Evolutionary conservation across 2,329 filamentous ascomycete species (phyloP), one percentile per base, ranked within the genome.

Genomic region (Didymella pomorum): DNA sequence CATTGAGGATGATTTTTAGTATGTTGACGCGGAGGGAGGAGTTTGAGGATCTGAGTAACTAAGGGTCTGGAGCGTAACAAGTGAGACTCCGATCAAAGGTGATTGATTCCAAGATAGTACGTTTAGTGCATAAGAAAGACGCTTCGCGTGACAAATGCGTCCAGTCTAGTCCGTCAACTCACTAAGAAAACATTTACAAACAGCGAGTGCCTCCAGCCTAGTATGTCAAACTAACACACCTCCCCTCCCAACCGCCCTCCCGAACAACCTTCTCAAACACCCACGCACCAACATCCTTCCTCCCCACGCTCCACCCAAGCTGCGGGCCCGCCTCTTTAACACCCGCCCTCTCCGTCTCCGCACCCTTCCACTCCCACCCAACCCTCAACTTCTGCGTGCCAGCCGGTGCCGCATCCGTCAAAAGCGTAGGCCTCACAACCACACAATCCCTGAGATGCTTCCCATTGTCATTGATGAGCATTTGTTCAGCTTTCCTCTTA

Each of bases 211-310:
- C 16, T 35, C 14, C 16, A n/a, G 16, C 35, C 20, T 26, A 78
- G 51, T 76, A 75, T 45, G 76, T 74, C 61, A 80, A 60, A 44
- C 64, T 73, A 9, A 78, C 66, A 51, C 69, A 71, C 61, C 65
- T 71, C 20, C 73, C 72, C 54, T 59, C 61, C 69, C 74, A 78
- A 8, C 56, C 58, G 29, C 66, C 63, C 10, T 66, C 57, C 55
- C 60, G 65, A 2, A 79, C 52, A 3, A 73, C 59, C 31, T 69
- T 72, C 67, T 76, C 70, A 57, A 73, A 79, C 20, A 79, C 72
- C 72, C 75, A 80, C 16, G 58, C 53, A 0, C 78, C 79, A 2
- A 80, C 79, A 68, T 80, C 78, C 39, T 55, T 66, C 58, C 78
- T 71, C 16, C 64, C 61, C 56, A 80, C 74, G 10, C 63, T 70